These are phyloP conservation scores for Starmera pachycereana DNA, from an alignment of 805 yeast genomes.

Conservation along the genomic window DNA sequence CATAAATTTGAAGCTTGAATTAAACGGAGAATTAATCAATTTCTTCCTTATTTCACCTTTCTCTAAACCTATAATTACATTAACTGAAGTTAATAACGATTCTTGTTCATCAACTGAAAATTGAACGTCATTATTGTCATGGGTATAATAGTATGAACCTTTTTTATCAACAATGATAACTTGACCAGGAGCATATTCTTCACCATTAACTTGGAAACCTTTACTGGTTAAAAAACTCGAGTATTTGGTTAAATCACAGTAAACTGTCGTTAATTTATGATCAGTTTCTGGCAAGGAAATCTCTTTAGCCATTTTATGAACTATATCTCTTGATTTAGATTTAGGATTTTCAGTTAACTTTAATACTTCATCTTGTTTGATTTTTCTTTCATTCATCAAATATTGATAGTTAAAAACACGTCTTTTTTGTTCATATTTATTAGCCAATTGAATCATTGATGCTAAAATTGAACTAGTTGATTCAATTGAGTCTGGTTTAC, in stretches of 20 bases:
- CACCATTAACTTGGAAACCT: slow-evolving; percentile 13
- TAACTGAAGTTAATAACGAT: slow-evolving; percentile 1
- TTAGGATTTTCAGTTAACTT: slow-evolving; percentile 34
- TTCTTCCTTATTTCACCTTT: slow-evolving; percentile 15
- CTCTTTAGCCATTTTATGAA: slow-evolving; percentile 37
- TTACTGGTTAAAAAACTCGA: slow-evolving; percentile 17
- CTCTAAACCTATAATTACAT: slow-evolving; percentile 5
- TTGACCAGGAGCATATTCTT: slow-evolving; percentile 40
- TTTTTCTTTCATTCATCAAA: slow-evolving; percentile 25
- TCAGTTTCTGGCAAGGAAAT: slow-evolving; percentile 33
- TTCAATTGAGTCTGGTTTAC: not conserved
- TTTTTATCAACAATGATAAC: slow-evolving; percentile 37
- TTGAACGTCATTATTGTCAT: slow-evolving; percentile 6
- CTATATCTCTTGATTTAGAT: slow-evolving; percentile 26
- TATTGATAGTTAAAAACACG: slow-evolving; percentile 28
- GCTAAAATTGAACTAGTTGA: slow-evolving; percentile 15
- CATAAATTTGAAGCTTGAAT: slow-evolving; percentile 26
- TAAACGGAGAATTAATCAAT: slow-evolving; percentile 35
- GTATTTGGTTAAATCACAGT: slow-evolving; percentile 36
- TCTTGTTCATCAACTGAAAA: too few species aligned
- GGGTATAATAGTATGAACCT: slow-evolving; percentile 26
- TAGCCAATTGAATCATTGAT: slow-evolving; percentile 32
- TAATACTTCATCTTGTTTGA: slow-evolving; percentile 34
- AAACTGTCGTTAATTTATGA: slow-evolving; percentile 34
- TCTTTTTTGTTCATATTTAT: slow-evolving; percentile 37